Conservation (phyloP, 2,329 filamentous ascomycete genomes). For the Colletotrichum limetticola region DNA sequence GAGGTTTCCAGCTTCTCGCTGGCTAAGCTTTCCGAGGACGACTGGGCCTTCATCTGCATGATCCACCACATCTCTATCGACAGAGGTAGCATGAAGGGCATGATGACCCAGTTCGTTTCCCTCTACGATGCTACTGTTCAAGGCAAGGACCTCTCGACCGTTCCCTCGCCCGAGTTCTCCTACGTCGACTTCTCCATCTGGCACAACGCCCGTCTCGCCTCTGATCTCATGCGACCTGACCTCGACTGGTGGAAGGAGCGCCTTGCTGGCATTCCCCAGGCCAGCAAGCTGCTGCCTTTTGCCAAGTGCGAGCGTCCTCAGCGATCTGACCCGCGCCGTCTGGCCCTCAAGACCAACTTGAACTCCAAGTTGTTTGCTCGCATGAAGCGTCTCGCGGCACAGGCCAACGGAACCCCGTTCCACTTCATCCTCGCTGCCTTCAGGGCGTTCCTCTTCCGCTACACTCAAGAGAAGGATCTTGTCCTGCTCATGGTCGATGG, state of each 20-base stretch:
- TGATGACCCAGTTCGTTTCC: conserved; percentile 39
- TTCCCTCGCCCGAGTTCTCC: conserved; percentile 38
- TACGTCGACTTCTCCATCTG: conserved; percentile 41
- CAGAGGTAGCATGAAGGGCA: conserved; percentile 36
- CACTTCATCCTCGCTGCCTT: conserved; percentile 40
- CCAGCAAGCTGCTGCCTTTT: conserved; percentile 39
- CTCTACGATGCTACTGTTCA: conserved; percentile 38
- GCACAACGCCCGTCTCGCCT: conserved; percentile 40
- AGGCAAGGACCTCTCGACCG: conserved; percentile 36
- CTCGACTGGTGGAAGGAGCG: conserved; percentile 40
- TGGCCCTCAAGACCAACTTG: conserved; percentile 37
- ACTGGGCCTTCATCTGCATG: conserved; percentile 38
- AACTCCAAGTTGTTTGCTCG: conserved; percentile 38
- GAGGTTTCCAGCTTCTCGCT: conserved; percentile 31
- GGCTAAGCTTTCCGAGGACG: conserved; percentile 37
- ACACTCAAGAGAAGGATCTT: conserved; percentile 40
- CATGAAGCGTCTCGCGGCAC: conserved; percentile 40
- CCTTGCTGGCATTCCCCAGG: conserved; percentile 36
- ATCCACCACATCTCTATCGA: conserved; percentile 41
- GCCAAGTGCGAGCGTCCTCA: conserved; percentile 37
- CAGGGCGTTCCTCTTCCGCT: conserved; percentile 30
- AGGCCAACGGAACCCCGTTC: conserved; percentile 38
- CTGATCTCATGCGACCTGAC: conserved; percentile 39
- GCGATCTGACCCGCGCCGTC: conserved; percentile 36
- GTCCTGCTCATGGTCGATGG: conserved; percentile 41